Evolutionary conservation across 1,139 yeast species (phyloP).

Genomic region (Yamadazyma kanchanaburiensis): DNA sequence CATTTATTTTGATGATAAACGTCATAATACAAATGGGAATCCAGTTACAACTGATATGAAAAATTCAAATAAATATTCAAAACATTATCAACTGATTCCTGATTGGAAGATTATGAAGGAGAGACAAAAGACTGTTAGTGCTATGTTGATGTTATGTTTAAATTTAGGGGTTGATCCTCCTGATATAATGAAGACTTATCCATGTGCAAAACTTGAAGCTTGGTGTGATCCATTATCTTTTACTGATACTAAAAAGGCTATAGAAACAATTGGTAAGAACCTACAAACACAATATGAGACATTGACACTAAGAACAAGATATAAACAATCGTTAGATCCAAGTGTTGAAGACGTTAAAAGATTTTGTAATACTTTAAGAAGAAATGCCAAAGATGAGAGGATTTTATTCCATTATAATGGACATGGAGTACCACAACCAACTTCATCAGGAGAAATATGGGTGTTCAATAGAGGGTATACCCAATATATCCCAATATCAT

Average conservation of each 20-base stretch:
- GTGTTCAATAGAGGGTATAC: slow-evolving; percentile 96
- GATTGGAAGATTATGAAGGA: slow-evolving; percentile 94
- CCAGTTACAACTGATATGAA: slow-evolving; percentile 64
- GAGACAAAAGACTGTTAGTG: slow-evolving; percentile 91
- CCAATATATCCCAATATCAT: slow-evolving; percentile 92
- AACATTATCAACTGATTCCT: slow-evolving; percentile 63
- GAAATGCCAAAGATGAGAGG: slow-evolving; percentile 90
- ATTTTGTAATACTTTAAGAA: slow-evolving; percentile 81
- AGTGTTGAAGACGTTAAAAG: slow-evolving; percentile 94
- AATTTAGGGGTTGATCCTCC: slow-evolving; percentile 98
- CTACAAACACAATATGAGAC: slow-evolving; percentile 89
- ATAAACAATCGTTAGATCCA: slow-evolving; percentile 90
- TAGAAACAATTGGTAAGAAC: slow-evolving; percentile 86
- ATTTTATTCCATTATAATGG: slow-evolving; percentile 94
- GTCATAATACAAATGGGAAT: slow-evolving; percentile 88
- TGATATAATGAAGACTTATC: slow-evolving; percentile 88
- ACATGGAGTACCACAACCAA: slow-evolving; percentile 98
- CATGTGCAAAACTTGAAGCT: slow-evolving; percentile 89
- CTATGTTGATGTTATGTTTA: slow-evolving; percentile 85
- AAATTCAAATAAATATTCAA: slow-evolving; percentile 37
- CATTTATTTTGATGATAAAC: slow-evolving; percentile 81
- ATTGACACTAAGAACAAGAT: slow-evolving; percentile 79
- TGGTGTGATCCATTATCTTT: slow-evolving; percentile 90
- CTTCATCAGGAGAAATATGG: slow-evolving; percentile 98
- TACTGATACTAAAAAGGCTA: slow-evolving; percentile 85